Conservation (phyloP, 805 yeast genomes). For the Clavispora vitiphila region DNA sequence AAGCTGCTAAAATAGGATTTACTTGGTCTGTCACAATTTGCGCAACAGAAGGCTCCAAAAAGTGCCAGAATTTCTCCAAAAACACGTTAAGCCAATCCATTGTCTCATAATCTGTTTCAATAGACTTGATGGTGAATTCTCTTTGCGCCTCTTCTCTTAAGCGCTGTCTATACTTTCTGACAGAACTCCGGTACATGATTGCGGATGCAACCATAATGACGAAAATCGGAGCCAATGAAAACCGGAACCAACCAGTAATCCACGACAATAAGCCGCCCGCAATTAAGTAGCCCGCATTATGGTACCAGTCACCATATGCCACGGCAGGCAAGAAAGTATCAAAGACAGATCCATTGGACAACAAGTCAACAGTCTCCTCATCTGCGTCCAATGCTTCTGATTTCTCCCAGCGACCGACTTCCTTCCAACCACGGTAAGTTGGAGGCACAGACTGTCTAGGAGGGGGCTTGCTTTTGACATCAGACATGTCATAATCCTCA, state of each 20-base stretch:
- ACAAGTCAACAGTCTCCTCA: slow-evolving; percentile 68
- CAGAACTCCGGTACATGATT: slow-evolving; percentile 74
- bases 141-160: slow-evolving; percentile 81
- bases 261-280: slow-evolving; percentile 70
- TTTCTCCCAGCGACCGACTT: slow-evolving; percentile 82
- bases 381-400: slow-evolving; percentile 59
- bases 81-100: slow-evolving; percentile 94
- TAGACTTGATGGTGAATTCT: slow-evolving; percentile 71
- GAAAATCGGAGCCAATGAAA: slow-evolving; percentile 78
- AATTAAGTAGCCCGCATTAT: slow-evolving; percentile 69
- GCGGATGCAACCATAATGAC: slow-evolving; percentile 60
- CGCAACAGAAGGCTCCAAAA: slow-evolving; percentile 82
- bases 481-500: slow-evolving; percentile 33
- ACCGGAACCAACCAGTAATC: slow-evolving; percentile 69
- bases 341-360: slow-evolving; percentile 64
- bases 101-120: slow-evolving; percentile 87
- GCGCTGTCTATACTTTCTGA: slow-evolving; percentile 69
- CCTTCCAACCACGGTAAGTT: slow-evolving; percentile 89
- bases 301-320: slow-evolving; percentile 95
- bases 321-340: slow-evolving; percentile 72
- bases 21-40: slow-evolving; percentile 82
- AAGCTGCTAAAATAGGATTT: slow-evolving; percentile 74
- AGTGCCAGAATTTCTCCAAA: slow-evolving; percentile 87
- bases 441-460: slow-evolving; percentile 56
- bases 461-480: slow-evolving; percentile 31